Evolutionary conservation across 169 alveolate genomes (phyloP).

Genomic region (Plasmodium ovale): DNA sequence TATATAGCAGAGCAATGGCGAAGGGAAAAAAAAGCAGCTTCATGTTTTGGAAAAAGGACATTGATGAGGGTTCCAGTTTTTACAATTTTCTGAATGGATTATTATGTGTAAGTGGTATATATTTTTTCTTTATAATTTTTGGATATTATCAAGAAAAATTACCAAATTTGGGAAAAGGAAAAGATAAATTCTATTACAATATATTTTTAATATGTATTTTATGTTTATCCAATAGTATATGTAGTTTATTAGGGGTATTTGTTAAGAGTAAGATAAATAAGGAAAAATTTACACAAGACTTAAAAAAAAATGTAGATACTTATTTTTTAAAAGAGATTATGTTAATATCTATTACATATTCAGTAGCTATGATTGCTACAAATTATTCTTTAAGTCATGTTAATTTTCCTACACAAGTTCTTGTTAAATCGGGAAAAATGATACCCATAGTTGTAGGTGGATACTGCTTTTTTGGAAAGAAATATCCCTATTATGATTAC

Average conservation of each 20-base stretch:
- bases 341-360: slow-evolving; percentile 86
- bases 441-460: slow-evolving; percentile 94
- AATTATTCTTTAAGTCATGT: slow-evolving; percentile 89
- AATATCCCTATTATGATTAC: slow-evolving; percentile 92
- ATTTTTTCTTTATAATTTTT: slow-evolving; percentile 79
- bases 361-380: slow-evolving; percentile 88
- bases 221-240: slow-evolving; percentile 57
- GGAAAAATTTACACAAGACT: slow-evolving; percentile 10
- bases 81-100: slow-evolving; percentile 46
- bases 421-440: slow-evolving; percentile 92
- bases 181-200: slow-evolving; percentile 67
- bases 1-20: too few relatives aligned
- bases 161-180: slow-evolving; percentile 62
- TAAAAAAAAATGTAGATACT: slow-evolving; percentile 58
- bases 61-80: slow-evolving; percentile 20
- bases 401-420: slow-evolving; percentile 92
- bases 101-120: slow-evolving; percentile 78
- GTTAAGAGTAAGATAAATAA: slow-evolving; percentile 40
- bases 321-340: slow-evolving; percentile 70
- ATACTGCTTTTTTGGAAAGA: slow-evolving; percentile 86
- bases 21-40: slow-evolving; percentile 5
- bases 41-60: slow-evolving; percentile 18
- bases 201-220: slow-evolving; percentile 67
- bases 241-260: slow-evolving; percentile 54
- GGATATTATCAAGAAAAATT: slow-evolving; percentile 83